Base-by-base conservation (phyloP, 1,284 basidiomycete genomes). In the Marasmius oreades region DNA sequence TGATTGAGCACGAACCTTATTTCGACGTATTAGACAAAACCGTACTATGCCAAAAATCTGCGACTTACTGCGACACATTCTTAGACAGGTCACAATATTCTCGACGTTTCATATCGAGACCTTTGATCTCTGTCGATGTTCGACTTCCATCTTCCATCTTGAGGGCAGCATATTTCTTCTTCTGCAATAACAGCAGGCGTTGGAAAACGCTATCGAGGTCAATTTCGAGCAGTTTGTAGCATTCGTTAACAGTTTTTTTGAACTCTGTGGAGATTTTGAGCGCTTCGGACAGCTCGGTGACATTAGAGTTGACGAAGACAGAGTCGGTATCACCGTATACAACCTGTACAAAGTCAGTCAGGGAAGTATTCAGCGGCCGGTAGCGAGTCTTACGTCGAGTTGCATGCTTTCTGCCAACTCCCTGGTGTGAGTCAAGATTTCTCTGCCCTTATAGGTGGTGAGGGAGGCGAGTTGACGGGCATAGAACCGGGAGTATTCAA, bases 301-400 rank as follows among this genome's bases (percentile, higher is more conserved):
- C 93, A 65, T 95, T 95, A 5, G 96, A 96, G 73, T 99, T 99
- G 66, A 99, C 93, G 73, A 99, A 98, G 55, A 99, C 92, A 5
- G 95, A 98, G 71, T 99, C 97, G 1, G 97, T 99, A 69, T 99
- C 96, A 67, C 97, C 97, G 65, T 99, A 99, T 12, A 99, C 90
- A 64, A 99, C 96, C 93, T 96, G 52, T 37, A 36, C 16, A 39
- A 53, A 55, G 31, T 37, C n/a, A 53, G 51, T 37, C 55, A 58
- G 31, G 51, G 3, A 20, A 24, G 11, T 36, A 33, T 8, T 14
- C 5, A 16, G 7, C 8, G 20, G 37, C 48, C 28, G 12, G 12
- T 5, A 11, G 7, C 8, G 42, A 20, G 1, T 61, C 88, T 70
- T 64, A 94, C 94, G 68, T 98, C 94, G 5, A 98, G 84, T 51